Base-by-base conservation (phyloP, 176 grass and related monocot genomes). In the Leersia perrieri region DNA sequence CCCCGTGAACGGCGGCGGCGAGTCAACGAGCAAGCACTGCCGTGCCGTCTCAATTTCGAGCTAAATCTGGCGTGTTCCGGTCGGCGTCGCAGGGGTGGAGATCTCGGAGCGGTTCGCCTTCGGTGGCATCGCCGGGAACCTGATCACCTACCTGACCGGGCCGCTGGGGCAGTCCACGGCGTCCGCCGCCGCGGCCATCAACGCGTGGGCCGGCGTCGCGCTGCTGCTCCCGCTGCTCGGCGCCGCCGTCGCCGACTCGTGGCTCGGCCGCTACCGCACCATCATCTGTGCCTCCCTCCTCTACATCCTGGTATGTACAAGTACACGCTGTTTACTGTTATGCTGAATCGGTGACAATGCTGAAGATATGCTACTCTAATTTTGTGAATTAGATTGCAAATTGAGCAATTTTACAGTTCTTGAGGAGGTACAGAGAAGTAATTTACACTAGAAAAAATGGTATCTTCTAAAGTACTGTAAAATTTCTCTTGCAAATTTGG, bases 91-190 rank as follows among this genome's bases (percentile, higher is more conserved):
- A 80, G 76, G 67, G 6, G 5, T 66, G 76, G 84, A 86, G 55
- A 40, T 86, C 16, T 78, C 88, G 20, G 45, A 85, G 64, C 42
- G 79, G 30, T 83, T 70, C 22, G 55, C 88, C 10, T 86, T 57
- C 63, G 70, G 5, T 25, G 88, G 88, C 63, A 63, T 85, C 28
- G n/a, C 71, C 33, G 14, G 36, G 0, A 86, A 86, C 77, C 63
- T 90, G 47, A 90, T 90, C 12, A 73, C 18, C 23, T 90, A 85
- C 63, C 55, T 90, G 49, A 86, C 88, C 20, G 88, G 83, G 18
- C 83, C 82, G 31, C 63, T 90, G 12, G 11, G 51, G 27, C 33
- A 76, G 71, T 33, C 83, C 23, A 82, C 41, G 12, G 83, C 83
- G 12, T 31, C 62, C 31, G 88, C 88, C 1, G 83, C 88, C 4